A percentile compares a stretch with the other conserved stretches of the same genome.
Conservation (phyloP, 2,329 filamentous ascomycete species). For the Clarireedia monteithiana region DNA sequence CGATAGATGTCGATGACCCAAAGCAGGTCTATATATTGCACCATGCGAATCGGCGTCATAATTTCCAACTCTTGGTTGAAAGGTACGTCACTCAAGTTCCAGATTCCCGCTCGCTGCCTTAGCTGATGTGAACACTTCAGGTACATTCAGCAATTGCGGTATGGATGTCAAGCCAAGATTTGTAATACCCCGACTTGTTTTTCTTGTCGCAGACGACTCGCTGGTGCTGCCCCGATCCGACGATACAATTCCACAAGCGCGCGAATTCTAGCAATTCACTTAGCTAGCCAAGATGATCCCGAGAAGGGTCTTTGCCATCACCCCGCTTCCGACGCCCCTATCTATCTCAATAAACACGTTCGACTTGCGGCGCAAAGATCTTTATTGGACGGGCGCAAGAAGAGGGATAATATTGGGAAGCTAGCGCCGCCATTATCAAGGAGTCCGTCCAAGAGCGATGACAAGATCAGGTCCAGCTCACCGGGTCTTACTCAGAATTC, state of each 20-base stretch:
- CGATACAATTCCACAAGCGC: conserved; percentile 77
- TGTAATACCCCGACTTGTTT: conserved; percentile 76
- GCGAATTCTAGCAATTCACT: conserved; percentile 68
- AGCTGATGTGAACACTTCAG: conserved; percentile 35
- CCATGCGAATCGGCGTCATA: conserved; percentile 51
- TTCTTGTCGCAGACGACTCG: conserved; percentile 62
- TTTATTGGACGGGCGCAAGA: conserved; percentile 1
- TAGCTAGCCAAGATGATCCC: conserved; percentile 74
- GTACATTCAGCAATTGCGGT: conserved; percentile 73
- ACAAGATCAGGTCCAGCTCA: neutral
- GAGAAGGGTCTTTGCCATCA: conserved; percentile 58
- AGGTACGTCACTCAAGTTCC: conserved; percentile 32
- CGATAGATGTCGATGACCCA: conserved; percentile 54
- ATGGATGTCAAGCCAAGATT: conserved; percentile 62
- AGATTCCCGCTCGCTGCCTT: neutral
- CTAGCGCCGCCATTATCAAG: neutral
- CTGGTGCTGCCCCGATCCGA: conserved; percentile 61
- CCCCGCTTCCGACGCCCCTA: conserved; percentile 10
- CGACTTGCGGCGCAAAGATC: neutral
- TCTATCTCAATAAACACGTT: conserved; percentile 3
- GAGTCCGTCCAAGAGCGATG: neutral
- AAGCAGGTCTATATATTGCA: conserved; percentile 53
- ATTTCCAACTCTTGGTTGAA: conserved; percentile 60
- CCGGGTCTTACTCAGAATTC: neutral
- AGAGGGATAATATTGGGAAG: neutral